These are phyloP conservation scores for Endocladia muricata DNA, from an alignment of 31 red algal genomes.

Conservation along the genomic window DNA sequence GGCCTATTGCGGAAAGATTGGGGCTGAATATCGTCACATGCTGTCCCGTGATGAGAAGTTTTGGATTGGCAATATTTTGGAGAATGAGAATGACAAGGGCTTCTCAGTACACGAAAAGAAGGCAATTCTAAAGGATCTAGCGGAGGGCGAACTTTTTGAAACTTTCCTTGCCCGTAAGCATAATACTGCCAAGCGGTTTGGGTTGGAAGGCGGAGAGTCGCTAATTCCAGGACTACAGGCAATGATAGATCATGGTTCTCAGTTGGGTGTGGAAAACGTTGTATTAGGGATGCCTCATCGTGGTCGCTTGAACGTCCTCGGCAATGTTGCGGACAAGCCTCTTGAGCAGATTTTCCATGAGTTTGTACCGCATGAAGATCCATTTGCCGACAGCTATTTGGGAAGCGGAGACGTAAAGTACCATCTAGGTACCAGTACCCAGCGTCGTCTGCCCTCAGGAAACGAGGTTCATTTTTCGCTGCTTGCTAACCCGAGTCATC, in stretches of 20 bases:
- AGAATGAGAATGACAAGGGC: constrained; percentile 40
- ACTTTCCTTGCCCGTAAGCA: constrained; percentile 86
- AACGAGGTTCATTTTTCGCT: constrained; percentile 85
- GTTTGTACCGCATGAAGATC: constrained; percentile 89
- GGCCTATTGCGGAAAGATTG: constrained; percentile 94
- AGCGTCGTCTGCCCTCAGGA: constrained; percentile 67
- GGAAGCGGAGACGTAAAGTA: constrained; percentile 99
- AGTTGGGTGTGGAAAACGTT: constrained; percentile 89
- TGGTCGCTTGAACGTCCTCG: constrained; percentile 96
- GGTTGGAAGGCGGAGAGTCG: constrained; percentile 93
- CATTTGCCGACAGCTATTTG: constrained; percentile 78
- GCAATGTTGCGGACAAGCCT: constrained; percentile 84
- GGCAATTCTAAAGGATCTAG: constrained; percentile 68
- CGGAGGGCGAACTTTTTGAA: constrained; percentile 93
- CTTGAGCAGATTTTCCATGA: constrained; percentile 96
- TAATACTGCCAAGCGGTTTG: constrained; percentile 95
- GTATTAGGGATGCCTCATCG: constrained; percentile 98
- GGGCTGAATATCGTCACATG: constrained; percentile 98
- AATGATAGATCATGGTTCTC: constrained; percentile 85
- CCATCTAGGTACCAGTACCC: constrained; percentile 88
- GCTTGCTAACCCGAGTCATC: constrained; percentile 95
- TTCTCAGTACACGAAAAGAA: constrained; percentile 78
- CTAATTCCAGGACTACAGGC: constrained; percentile 91
- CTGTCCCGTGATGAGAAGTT: constrained; percentile 84
- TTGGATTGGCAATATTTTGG: constrained; percentile 90